phyloP scores from a whole-genome alignment of 768 basidiomycete species.

The Calocybe cyanea region DNA sequence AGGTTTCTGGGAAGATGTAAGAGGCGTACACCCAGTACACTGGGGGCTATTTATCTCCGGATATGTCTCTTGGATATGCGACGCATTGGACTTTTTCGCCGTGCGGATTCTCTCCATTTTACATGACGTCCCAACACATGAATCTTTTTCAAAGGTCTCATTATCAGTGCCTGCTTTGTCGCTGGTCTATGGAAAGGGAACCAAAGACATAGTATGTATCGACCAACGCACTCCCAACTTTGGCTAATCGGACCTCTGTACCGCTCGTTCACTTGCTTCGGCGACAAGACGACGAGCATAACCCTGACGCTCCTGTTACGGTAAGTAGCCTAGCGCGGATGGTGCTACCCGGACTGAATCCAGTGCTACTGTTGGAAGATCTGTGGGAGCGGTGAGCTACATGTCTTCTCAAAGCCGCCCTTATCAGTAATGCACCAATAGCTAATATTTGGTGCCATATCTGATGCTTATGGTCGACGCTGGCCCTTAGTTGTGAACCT shows the following conservation, averaged over 20 bases:
- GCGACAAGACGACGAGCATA: neutral
- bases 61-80: slow-evolving; percentile 77
- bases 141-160: slow-evolving; percentile 28
- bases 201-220: neutral
- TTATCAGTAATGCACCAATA: slow-evolving; percentile 8
- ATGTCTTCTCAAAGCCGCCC: neutral
- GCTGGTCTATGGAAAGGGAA: neutral
- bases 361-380: neutral
- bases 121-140: slow-evolving; percentile 40
- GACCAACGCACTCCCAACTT: no score
- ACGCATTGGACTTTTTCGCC: slow-evolving; percentile 86
- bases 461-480: slow-evolving; percentile 88
- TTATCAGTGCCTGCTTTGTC: slow-evolving; percentile 27
- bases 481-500: slow-evolving; percentile 85
- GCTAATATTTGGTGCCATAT: slow-evolving; percentile 74
- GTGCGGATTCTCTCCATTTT: slow-evolving; percentile 62
- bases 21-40: slow-evolving; percentile 31
- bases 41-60: slow-evolving; percentile 55
- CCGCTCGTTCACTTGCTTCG: neutral
- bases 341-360: slow-evolving; percentile 11
- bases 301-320: slow-evolving; percentile 26
- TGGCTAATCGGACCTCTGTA: no score
- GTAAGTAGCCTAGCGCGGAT: slow-evolving; percentile 31
- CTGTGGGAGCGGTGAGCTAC: neutral
- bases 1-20: neutral